phyloP scores from a whole-genome alignment of 352 stramenopile genomes.

The Phytophthora nicotianae region DNA sequence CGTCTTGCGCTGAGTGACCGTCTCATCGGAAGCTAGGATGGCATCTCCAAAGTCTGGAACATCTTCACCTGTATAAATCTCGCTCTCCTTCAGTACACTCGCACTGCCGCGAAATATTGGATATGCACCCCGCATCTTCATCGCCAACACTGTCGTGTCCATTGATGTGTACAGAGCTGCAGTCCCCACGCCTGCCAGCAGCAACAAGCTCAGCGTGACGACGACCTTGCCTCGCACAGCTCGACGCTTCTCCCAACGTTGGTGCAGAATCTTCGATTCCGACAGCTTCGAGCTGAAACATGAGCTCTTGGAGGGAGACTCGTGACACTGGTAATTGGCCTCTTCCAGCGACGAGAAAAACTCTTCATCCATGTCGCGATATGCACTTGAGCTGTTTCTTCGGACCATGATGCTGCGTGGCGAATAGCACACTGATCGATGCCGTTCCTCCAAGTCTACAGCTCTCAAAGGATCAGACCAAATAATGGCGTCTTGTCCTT shows the following conservation, averaged over 20 bases:
- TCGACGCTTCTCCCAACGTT: constrained; percentile 24
- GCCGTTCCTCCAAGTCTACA: not conserved
- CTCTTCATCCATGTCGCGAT: constrained; percentile 30
- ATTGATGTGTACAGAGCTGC: constrained; percentile 20
- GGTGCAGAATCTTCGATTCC: constrained; percentile 34
- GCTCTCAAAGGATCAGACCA: not conserved
- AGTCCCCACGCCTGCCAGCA: constrained; percentile 22
- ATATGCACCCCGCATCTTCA: constrained; percentile 7
- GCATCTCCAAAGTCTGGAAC: constrained; percentile 11
- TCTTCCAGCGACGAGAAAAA: constrained; percentile 36
- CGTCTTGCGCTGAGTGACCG: not conserved
- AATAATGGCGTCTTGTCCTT: not conserved
- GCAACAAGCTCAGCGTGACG: constrained; percentile 17
- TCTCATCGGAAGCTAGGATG: constrained; percentile 13
- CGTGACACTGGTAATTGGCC: constrained; percentile 34
- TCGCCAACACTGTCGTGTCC: constrained; percentile 3
- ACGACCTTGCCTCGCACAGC: constrained; percentile 28
- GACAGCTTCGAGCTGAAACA: not conserved
- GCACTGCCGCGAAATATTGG: constrained; percentile 18
- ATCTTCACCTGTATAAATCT: constrained; percentile 23
- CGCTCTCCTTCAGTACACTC: not conserved
- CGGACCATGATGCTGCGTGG: not conserved
- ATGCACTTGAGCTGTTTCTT: not conserved
- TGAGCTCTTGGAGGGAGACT: constrained; percentile 23
- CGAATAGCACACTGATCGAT: not conserved